Evolutionary conservation across 805 yeast species (phyloP), one percentile per base, ranked within the genome.

Genomic region (Saccharomycodes ludwigii): DNA sequence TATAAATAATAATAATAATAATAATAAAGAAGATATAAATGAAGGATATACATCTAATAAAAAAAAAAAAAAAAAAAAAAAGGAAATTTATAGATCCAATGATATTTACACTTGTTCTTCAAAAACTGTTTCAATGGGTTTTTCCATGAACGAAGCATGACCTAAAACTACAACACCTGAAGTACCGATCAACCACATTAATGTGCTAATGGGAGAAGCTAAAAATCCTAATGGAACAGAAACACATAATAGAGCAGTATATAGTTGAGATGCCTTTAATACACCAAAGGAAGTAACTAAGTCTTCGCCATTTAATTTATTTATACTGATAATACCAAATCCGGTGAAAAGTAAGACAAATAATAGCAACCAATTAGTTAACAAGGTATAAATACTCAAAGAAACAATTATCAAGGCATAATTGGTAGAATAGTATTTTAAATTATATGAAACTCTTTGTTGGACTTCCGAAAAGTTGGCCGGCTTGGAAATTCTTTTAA

Each of bases 71-170:
- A n/a, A n/a, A n/a, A n/a, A n/a, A n/a, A n/a, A n/a, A n/a, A n/a
- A n/a, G n/a, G n/a, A n/a, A n/a, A n/a, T n/a, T n/a, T n/a, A n/a
- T n/a, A n/a, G n/a, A n/a, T n/a, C n/a, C n/a, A n/a, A n/a, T n/a
- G n/a, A n/a, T n/a, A n/a, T 22, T 21, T 30, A 34, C 16, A 34
- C 37, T 36, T 79, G 83, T 52, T 84, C 95, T 50, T 85, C 91
- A 51, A 88, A 91, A 13, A 88, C 86, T 23, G 88, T 76, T 61
- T 91, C 97, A 38, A 86, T 76, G 14, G 98, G 98, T 60, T 88
- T 91, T 52, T 91, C 97, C 71, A 91, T 66, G 40, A 88, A 63
- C 3, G 86, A 65, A 28, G 96, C 98, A 56, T 91, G 98, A 3
- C 84, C 68, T 29, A 85, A 60, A 24, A 88, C 81, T 22, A 79